phyloP scores from a whole-genome alignment of 129 eudicot species.

The Silybum marianum region DNA sequence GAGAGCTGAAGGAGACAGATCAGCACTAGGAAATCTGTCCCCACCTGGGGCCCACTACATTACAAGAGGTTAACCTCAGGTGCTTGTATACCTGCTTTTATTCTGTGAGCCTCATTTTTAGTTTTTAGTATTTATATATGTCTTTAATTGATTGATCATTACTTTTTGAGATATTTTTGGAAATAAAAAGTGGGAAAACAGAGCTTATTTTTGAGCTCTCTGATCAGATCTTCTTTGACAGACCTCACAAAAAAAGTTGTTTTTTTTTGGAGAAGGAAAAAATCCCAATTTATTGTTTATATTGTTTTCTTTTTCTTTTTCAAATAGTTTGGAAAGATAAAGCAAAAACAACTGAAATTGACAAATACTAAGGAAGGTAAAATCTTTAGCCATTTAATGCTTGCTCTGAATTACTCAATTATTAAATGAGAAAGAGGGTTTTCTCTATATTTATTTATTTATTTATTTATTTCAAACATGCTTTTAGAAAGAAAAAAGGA shows the following conservation, averaged over 20 bases:
- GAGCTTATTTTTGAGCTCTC: conserved; percentile 13
- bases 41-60: conserved; percentile 40
- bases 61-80: conserved; percentile 43
- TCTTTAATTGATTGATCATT: conserved; percentile 7
- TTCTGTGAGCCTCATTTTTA: conserved; percentile 18
- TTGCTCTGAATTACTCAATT: neutral
- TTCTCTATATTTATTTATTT: neutral
- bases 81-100: conserved; percentile 30
- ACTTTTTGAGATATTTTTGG: conserved; percentile 11
- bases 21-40: conserved; percentile 45
- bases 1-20: conserved; percentile 39
- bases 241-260: neutral
- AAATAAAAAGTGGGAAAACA: conserved; percentile 11
- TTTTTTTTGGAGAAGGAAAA: neutral
- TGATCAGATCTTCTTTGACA: conserved; percentile 17
- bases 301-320: neutral
- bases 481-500: neutral
- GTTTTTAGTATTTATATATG: neutral
- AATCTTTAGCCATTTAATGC: neutral
- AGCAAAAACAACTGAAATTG: neutral
- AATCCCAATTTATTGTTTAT: neutral
- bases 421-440: neutral
- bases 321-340: neutral
- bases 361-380: neutral
- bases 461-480: neutral